Evolutionary conservation across 2,329 filamentous ascomycete species (phyloP).

Genomic region (Penicillium rolfsii): DNA sequence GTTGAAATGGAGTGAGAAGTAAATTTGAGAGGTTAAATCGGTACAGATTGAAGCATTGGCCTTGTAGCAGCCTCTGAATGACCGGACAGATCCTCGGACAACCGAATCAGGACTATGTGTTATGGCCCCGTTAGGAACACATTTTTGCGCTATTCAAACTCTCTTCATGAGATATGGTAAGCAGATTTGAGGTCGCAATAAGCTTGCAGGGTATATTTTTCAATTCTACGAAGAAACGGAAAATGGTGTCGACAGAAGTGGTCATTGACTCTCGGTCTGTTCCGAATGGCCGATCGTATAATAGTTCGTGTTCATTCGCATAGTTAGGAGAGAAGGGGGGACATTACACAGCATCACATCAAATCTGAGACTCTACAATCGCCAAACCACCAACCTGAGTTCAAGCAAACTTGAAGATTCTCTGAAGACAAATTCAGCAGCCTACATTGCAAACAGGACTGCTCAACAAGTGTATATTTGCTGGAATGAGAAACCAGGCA

Average conservation of each 20-base stretch:
- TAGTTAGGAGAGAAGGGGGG: neutral
- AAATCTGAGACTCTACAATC: neutral
- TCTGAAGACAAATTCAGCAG: neutral
- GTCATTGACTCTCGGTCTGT: neutral
- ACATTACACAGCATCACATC: too few species aligned
- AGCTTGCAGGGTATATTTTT: slow-evolving; percentile 40
- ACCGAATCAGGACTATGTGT: too few species aligned
- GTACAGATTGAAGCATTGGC: too few species aligned
- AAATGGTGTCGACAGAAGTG: slow-evolving; percentile 29
- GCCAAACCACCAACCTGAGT: neutral
- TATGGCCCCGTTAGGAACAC: too few species aligned
- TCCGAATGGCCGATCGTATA: too few species aligned
- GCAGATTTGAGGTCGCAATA: slow-evolving; percentile 37
- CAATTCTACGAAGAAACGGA: slow-evolving; percentile 33
- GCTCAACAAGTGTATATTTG: neutral
- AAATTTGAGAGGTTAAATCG: too few species aligned
- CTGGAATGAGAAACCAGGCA: neutral
- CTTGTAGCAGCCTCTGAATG: too few species aligned
- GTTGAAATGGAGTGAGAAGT: too few species aligned
- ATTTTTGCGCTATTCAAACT: slow-evolving; percentile 35
- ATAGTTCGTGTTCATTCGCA: neutral
- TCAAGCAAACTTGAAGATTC: neutral
- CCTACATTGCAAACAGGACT: neutral
- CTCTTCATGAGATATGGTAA: slow-evolving; percentile 41
- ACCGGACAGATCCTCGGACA: too few species aligned